These are phyloP conservation scores for Neofusicoccum laricinum DNA, from an alignment of 2,329 filamentous ascomycete genomes.

Conservation along the genomic window DNA sequence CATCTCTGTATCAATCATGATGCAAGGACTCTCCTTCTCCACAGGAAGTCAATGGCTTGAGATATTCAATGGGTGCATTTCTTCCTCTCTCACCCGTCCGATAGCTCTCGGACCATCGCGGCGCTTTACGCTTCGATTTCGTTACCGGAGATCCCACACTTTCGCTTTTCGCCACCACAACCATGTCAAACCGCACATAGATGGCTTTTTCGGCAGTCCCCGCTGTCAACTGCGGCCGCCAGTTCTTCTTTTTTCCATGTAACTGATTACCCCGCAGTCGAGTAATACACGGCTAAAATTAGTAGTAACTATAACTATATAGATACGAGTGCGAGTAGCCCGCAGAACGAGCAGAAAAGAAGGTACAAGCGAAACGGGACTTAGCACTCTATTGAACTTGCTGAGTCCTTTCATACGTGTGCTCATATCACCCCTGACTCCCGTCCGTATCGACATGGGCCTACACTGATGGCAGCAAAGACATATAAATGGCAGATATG, in stretches of 20 bases:
- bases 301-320: not conserved
- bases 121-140: not conserved
- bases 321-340: not conserved
- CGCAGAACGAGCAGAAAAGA: not conserved
- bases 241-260: not conserved
- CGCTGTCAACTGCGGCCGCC: not conserved
- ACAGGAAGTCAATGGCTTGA: too few relatives aligned
- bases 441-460: too few relatives aligned
- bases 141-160: not conserved
- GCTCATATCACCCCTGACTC: too few relatives aligned
- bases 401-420: too few relatives aligned
- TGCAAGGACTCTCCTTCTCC: too few relatives aligned
- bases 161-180: not conserved
- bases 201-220: not conserved
- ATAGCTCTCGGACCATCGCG: not conserved
- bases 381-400: not conserved
- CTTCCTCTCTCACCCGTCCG: not conserved
- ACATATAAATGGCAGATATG: too few relatives aligned
- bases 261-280: not conserved
- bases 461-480: too few relatives aligned
- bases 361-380: not conserved
- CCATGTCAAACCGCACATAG: not conserved
- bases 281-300: not conserved
- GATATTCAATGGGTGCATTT: too few relatives aligned
- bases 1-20: too few relatives aligned